A percentile compares a stretch with the other conserved stretches of the same genome.
These are phyloP conservation scores for Vitis hybrid DNA, from an alignment of 177 flowering plant genomes.

Conservation along the genomic window DNA sequence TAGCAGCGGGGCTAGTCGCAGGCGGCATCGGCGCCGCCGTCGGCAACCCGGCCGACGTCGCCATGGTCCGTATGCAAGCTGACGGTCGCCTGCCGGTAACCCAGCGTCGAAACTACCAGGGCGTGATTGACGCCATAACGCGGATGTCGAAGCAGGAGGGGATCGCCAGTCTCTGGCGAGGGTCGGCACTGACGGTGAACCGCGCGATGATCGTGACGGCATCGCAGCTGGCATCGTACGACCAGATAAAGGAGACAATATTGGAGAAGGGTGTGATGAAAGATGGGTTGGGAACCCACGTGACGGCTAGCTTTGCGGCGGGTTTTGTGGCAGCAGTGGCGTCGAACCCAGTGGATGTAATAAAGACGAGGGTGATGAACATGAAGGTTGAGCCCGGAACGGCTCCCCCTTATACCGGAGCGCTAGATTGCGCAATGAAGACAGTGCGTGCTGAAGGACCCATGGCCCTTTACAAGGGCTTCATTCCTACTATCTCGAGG, in stretches of 20 bases:
- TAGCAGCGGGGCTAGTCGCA: slow-evolving; percentile 58
- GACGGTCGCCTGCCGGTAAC: slow-evolving; percentile 67
- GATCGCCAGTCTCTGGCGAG: slow-evolving; percentile 66
- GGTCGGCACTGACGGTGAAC: slow-evolving; percentile 72
- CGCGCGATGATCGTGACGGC: slow-evolving; percentile 86
- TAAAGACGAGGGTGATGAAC: slow-evolving; percentile 48
- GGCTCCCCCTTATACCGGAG: slow-evolving; percentile 35
- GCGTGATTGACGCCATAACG: slow-evolving; percentile 65
- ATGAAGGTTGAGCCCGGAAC: slow-evolving; percentile 40
- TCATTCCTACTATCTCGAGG: slow-evolving; percentile 38
- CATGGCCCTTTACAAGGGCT: slow-evolving; percentile 43
- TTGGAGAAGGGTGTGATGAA: slow-evolving; percentile 27
- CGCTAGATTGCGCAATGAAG: slow-evolving; percentile 41
- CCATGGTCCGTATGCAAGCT: slow-evolving; percentile 84
- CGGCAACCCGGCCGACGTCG: slow-evolving; percentile 86
- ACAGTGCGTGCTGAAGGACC: slow-evolving; percentile 38
- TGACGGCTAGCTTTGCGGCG: slow-evolving; percentile 44
- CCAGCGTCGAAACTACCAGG: slow-evolving; percentile 64
- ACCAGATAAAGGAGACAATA: slow-evolving; percentile 48
- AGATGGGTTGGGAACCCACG: slow-evolving; percentile 44
- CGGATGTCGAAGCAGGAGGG: slow-evolving; percentile 66
- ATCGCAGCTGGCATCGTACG: slow-evolving; percentile 77
- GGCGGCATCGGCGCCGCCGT: slow-evolving; percentile 75
- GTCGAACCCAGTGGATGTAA: slow-evolving; percentile 48
- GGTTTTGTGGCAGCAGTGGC: slow-evolving; percentile 49